Evolutionary conservation across 305 asterid genomes (phyloP), one percentile per base, ranked within the genome.

Genomic region (Solanum hybrid): DNA sequence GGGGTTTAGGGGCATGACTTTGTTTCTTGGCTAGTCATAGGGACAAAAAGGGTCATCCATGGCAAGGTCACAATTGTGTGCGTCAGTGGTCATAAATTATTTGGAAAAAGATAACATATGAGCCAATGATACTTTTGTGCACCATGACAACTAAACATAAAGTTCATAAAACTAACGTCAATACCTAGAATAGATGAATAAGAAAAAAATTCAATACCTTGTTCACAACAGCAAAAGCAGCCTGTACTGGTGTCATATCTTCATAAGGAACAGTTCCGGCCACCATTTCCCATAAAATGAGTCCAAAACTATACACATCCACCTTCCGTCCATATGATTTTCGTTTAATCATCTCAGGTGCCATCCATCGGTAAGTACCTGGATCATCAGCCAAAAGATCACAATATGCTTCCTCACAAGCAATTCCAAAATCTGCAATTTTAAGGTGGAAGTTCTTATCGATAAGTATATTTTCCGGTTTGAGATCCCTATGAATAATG

Each of bases 311-410:
- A 82, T 92, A 91, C 14, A 92, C 94, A 89, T 92, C 94, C 26
- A 89, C 93, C 80, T 92, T 91, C 42, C 90, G 78, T 1, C 88
- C 81, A 51, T 90, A 91, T 15, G 90, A n/a, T 79, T 89, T 91
- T 24, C 86, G 36, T 71, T 89, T 87, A 60, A 92, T 82, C 90
- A 91, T 89, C 88, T 92, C 94, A 3, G 92, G 92, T 27, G 93
- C 92, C 93, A 92, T 92, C 93, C 93, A 92, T 51, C 91, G 87
- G 34, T 88, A 90, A 7, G 93, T 92, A 35, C 92, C 93, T 4
- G 78, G 78, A 73, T 24, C 86, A 75, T 89, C 91, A 10, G 80
- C 78, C 51, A 79, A 15, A 27, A 15, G 75, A 85, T 86, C 75
- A 86, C 91, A 89, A 22, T 88, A 19, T 26, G 90, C 87, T 56